Evolutionary conservation across 305 asterid genomes (phyloP).

Genomic region (Fraxinus angustifolia): DNA sequence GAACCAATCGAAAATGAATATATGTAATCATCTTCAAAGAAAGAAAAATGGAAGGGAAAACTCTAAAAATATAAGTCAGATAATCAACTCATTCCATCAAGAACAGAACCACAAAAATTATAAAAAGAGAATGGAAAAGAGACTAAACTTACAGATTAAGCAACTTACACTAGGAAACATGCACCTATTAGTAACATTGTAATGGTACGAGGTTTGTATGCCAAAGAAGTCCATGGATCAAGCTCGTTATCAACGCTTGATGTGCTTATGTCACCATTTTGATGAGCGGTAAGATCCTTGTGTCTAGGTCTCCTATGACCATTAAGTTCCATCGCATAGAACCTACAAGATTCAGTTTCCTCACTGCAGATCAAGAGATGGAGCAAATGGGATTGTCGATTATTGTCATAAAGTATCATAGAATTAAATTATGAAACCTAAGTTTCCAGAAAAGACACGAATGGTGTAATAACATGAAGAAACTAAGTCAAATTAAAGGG

Average conservation of each 20-base stretch:
- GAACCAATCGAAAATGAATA: background rate
- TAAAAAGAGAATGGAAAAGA: constrained; percentile 9
- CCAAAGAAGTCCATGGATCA: constrained; percentile 99
- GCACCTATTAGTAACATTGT: constrained; percentile 82
- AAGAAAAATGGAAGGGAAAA: background rate
- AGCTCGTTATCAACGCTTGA: constrained; percentile 55
- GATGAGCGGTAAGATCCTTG: constrained; percentile 41
- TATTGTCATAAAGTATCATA: constrained; percentile 5
- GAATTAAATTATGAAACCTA: background rate
- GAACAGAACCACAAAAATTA: background rate
- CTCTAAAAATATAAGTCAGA: background rate
- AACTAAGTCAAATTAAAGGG: background rate
- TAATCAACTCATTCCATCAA: constrained; percentile 13
- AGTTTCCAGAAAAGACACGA: background rate
- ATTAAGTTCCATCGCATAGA: constrained; percentile 62
- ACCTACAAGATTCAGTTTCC: constrained; percentile 27
- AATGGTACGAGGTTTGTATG: constrained; percentile 84
- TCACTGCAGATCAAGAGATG: constrained; percentile 36
- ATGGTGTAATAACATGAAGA: background rate
- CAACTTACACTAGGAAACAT: constrained; percentile 87
- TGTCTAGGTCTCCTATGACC: constrained; percentile 51
- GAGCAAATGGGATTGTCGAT: background rate
- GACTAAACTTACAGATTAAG: background rate
- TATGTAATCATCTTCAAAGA: background rate
- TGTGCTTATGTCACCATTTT: constrained; percentile 55